These are phyloP conservation scores for Rubroshorea leprosula DNA, from an alignment of 345 rosid species.

Conservation along the genomic window DNA sequence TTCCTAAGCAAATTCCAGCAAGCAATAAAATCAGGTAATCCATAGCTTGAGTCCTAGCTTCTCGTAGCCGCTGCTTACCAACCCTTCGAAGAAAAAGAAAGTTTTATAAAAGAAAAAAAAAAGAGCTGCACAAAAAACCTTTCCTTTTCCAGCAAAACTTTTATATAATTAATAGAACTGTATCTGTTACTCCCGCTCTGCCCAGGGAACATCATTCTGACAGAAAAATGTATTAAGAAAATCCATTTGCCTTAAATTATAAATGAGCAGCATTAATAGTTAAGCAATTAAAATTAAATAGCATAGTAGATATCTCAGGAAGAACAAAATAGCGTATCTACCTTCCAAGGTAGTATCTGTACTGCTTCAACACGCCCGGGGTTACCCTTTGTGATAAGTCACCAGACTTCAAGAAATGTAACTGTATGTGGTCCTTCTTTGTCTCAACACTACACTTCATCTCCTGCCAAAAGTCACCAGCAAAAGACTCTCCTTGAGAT, in stretches of 20 bases:
- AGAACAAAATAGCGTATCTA: slow-evolving; percentile 14
- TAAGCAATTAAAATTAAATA: background rate
- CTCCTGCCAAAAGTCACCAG: slow-evolving; percentile 88
- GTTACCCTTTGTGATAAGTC: slow-evolving; percentile 70
- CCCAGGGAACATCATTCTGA: no score
- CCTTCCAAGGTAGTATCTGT: slow-evolving; percentile 93
- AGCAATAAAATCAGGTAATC: slow-evolving; percentile 82
- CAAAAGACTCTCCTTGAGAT: slow-evolving; percentile 48
- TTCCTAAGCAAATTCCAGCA: slow-evolving; percentile 98
- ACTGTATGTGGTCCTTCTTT: slow-evolving; percentile 52
- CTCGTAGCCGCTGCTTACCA: slow-evolving; percentile 87
- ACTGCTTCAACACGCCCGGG: slow-evolving; percentile 64
- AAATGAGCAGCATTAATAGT: no score
- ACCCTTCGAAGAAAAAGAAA: slow-evolving; percentile 37
- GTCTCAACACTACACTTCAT: slow-evolving; percentile 55
- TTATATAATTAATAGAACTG: no score
- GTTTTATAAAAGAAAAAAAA: background rate
- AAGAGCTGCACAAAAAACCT: no score
- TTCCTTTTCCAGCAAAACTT: no score
- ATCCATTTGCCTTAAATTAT: no score
- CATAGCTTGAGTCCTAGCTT: slow-evolving; percentile 82
- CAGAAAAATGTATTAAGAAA: no score
- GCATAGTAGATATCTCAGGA: background rate
- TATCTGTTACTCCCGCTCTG: no score
- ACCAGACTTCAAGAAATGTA: slow-evolving; percentile 38